Evolutionary conservation across 2,329 filamentous ascomycete species (phyloP), one percentile per base, ranked within the genome.

Genomic region (Ascochyta fabae): DNA sequence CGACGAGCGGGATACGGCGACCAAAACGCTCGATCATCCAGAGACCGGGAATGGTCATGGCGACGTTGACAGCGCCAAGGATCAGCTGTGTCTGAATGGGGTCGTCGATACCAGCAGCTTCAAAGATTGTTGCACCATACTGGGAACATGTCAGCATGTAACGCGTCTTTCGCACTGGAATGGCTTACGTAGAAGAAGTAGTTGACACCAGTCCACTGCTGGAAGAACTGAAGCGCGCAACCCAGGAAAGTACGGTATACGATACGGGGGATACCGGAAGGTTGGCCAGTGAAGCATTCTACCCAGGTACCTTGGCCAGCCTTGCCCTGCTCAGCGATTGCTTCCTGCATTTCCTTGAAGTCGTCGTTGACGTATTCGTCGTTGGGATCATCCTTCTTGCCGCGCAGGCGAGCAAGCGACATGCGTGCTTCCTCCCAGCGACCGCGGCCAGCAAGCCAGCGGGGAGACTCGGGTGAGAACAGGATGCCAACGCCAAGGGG

Each of bases 11-110:
- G 71, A 83, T 83, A 41, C 89, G 85, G n/a, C 89, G 85, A 31
- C 88, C 88, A 53, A 82, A 87, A 59, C 82, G 83, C 67, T 90
- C 87, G 0, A 91, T 87, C 22, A 90, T 80, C 61, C 85, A 91
- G 5, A 92, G 79, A 27, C 87, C 88, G 33, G 82, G 81, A 60
- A 90, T 85, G 15, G 88, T 90, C 70, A 83, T 84, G 58, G 78
- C 81, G 10, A 91, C 87, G 65, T 91, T 91, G 61, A 91, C 86
- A 6, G 83, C 84, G 50, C 81, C 81, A 9, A 72, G 70, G 43
- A 73, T 73, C 16, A 73, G 61, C 26, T 71, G 68, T 13, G 59
- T 61, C 42, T 71, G 58, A 65, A 87, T 88, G 16, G 85, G 84
- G 72, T 91, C 87, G 1, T 81, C 73, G 42, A 91, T 81, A 56